Percentiles rank a stretch among this genome's conserved stretches.
phyloP scores from a whole-genome alignment of 495 filamentous ascomycete species.

The Pseudevernia furfuracea region DNA sequence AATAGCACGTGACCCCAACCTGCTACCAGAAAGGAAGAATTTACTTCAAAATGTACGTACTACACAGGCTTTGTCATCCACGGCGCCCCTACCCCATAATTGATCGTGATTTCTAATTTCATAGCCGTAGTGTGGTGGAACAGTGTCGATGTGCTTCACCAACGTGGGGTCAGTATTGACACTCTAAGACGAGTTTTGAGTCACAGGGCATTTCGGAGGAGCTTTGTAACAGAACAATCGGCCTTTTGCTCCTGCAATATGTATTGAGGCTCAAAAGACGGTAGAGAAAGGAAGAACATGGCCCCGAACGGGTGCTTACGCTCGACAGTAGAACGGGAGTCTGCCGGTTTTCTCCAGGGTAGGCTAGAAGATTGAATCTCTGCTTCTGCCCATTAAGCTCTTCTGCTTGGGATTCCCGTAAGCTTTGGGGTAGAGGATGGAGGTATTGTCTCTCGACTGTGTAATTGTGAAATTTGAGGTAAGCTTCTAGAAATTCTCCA shows the following conservation, averaged over 20 bases:
- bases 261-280: background rate
- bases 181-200: background rate
- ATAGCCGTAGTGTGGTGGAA: constrained; percentile 60
- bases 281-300: background rate
- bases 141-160: constrained; percentile 55
- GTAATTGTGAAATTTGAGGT: constrained; percentile 58
- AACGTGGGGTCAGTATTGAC: background rate
- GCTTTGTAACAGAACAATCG: background rate
- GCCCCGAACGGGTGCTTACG: background rate
- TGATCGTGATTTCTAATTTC: constrained; percentile 37
- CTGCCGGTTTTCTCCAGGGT: constrained; percentile 46
- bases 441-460: constrained; percentile 57
- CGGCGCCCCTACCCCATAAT: constrained; percentile 70
- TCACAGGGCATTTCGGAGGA: no score
- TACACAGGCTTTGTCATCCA: constrained; percentile 86
- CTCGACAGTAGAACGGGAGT: constrained; percentile 65
- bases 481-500: constrained; percentile 58
- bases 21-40: no score
- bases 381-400: constrained; percentile 4
- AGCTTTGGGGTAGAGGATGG: constrained; percentile 21
- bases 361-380: constrained; percentile 74
- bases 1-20: no score
- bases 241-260: background rate
- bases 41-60: no score
- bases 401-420: background rate